Base-by-base conservation (phyloP, 108 stramenopile species). In the Cyclotella kingstonii region DNA sequence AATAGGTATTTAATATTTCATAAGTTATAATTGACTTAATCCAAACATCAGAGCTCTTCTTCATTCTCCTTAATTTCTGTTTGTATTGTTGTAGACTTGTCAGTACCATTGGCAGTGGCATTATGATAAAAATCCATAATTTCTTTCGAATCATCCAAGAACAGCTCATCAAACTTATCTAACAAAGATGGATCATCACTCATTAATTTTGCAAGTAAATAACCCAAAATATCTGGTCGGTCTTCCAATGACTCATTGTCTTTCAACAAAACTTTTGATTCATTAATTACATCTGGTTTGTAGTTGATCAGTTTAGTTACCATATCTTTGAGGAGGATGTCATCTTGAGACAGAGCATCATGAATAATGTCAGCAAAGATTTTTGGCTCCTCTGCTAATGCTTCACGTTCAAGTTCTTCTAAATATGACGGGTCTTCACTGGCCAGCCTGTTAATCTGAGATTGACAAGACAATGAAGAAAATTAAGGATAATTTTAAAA, bases 101-200 rank as follows among this genome's bases (percentile, higher is more conserved):
- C n/a, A n/a, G n/a, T n/a, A n/a, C n/a, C n/a, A n/a, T n/a, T n/a
- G n/a, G n/a, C n/a, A n/a, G n/a, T n/a, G n/a, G n/a, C n/a, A n/a
- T n/a, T n/a, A n/a, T n/a, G n/a, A n/a, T n/a, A n/a, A n/a, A n/a
- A n/a, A n/a, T n/a, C n/a, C n/a, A n/a, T n/a, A n/a, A n/a, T n/a
- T n/a, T n/a, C n/a, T n/a, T n/a, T n/a, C n/a, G n/a, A n/a, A n/a
- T n/a, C n/a, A n/a, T n/a, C n/a, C n/a, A n/a, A n/a, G n/a, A 60
- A 51, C 2, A 63, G 51, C 31, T 45, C 60, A 55, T 75, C 73
- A 49, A 75, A 56, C 35, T 75, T 68, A 56, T 75, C 73, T 14
- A 75, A 34, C 12, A 63, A 18, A 27, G 35, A 31, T 9, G 61
- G 68, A 14, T 76, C 68, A 12, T 76, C 74, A 15, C 44, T 56